A percentile compares a stretch with the other conserved stretches of the same genome.
Evolutionary conservation across 306 rosid genomes (phyloP).

Genomic region (Medicago arabica): DNA sequence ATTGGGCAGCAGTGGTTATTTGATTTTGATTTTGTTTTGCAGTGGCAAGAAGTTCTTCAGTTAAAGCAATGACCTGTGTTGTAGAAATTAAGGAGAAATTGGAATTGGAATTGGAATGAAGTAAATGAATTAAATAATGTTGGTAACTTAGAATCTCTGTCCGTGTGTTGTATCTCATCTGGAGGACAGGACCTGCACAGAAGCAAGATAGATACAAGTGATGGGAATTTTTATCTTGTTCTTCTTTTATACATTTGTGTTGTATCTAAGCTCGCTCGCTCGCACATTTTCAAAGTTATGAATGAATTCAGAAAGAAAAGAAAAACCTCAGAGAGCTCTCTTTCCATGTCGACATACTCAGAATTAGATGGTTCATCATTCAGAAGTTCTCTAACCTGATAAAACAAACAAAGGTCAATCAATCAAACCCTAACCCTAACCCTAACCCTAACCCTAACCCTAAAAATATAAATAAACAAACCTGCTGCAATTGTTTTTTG

Average conservation of each 20-base stretch:
- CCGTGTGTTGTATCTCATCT: conserved; percentile 41
- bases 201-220: conserved; percentile 87
- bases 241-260: too few relatives aligned
- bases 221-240: too few relatives aligned
- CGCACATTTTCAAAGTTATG: too few relatives aligned
- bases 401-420: not conserved
- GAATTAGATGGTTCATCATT: conserved; percentile 77
- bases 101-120: conserved; percentile 50
- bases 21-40: conserved; percentile 84
- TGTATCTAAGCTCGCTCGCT: too few relatives aligned
- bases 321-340: conserved; percentile 72
- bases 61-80: conserved; percentile 86
- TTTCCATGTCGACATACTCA: conserved; percentile 92
- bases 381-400: conserved; percentile 75
- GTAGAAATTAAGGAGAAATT: conserved; percentile 57
- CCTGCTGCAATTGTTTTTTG: too few relatives aligned
- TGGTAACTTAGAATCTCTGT: conserved; percentile 76
- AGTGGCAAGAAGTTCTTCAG: conserved; percentile 89
- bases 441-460: too few relatives aligned
- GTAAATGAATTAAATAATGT: conserved; percentile 38
- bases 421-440: too few relatives aligned
- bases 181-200: conserved; percentile 87
- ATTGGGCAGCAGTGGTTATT: conserved; percentile 48
- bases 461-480: too few relatives aligned
- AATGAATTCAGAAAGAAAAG: too few relatives aligned